Base-by-base conservation (phyloP, 1,284 basidiomycete species). In the Erythrobasidium hasegawianum region DNA sequence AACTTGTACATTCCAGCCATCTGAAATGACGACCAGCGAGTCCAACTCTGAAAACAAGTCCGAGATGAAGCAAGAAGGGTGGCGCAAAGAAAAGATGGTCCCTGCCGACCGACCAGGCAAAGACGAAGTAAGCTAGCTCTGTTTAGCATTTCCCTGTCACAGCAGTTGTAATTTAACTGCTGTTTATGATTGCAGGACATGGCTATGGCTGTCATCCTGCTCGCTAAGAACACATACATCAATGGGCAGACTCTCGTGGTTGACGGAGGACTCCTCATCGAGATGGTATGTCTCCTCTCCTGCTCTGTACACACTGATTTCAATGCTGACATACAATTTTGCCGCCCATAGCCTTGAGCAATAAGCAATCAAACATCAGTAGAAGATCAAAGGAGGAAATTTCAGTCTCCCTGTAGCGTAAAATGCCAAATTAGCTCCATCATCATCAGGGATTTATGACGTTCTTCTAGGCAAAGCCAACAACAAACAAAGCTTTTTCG, bases 11-110 rank as follows among this genome's bases (percentile, higher is more conserved):
- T 18, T 8, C 29, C 18, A 78, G 78, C 73, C 77, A 67, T 87
- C 86, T 1, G 87, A 88, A 76, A 86, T 90, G 86, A 89, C 87
- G 0, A 70, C 72, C n/a, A 79, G 79, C 62, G 75, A 73, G 1
- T 83, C 87, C 49, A 73, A 79, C 66, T 76, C 77, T 41, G 68
- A 70, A 47, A 79, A 80, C 72, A 79, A 79, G 71, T 77, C 76
- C 1, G 24, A 65, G 3, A 76, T 79, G 60, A 43, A 39, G 29
- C 50, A 61, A 22, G 65, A 68, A 38, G 68, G 67, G 59, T 67
- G 54, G 55, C 58, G 0, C 20, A 49, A 16, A 58, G 68, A 43
- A n/a, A 45, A 7, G 39, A 38, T 29, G 29, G 62, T 65, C 27
- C 62, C 62, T 64, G 24, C 57, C 61, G 10, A 67, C 64, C n/a